Percentiles rank a stretch among this genome's conserved stretches.
phyloP scores from a whole-genome alignment of 805 yeast species.

The Wickerhamiella hasegawae region DNA sequence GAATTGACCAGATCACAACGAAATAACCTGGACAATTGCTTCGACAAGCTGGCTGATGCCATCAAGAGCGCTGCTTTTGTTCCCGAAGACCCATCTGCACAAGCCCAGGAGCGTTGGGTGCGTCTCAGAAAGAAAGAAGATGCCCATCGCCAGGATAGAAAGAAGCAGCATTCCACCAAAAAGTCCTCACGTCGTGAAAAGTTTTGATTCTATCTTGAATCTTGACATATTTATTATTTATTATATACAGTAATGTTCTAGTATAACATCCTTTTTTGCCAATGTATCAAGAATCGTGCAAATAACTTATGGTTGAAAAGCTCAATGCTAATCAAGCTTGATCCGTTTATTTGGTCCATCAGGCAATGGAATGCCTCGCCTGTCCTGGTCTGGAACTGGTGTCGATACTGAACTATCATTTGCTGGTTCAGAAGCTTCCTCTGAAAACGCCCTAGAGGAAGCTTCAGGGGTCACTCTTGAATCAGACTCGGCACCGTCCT shows the following conservation, averaged over 20 bases:
- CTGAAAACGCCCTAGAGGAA: too few relatives aligned
- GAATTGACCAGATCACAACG: conserved; percentile 45
- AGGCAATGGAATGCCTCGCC: not conserved
- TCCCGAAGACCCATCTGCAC: conserved; percentile 31
- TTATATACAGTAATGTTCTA: not conserved
- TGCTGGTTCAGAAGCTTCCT: too few relatives aligned
- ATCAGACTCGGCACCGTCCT: not conserved
- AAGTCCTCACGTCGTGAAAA: not conserved
- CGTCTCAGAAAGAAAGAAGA: conserved; percentile 21
- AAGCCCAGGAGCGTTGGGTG: conserved; percentile 37
- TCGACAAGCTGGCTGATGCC: conserved; percentile 38
- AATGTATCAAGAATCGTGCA: not conserved
- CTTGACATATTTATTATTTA: too few relatives aligned
- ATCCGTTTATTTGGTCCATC: not conserved
- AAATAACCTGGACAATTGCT: conserved; percentile 40
- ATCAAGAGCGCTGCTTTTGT: conserved; percentile 33
- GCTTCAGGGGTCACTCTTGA: not conserved
- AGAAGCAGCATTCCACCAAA: conserved; percentile 18
- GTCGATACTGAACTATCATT: too few relatives aligned
- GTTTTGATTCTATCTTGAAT: not conserved
- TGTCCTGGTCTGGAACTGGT: not conserved
- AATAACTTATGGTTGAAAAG: not conserved
- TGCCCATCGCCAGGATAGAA: conserved; percentile 23
- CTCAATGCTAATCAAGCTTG: not conserved
- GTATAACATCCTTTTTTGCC: not conserved